Evolutionary conservation across 495 filamentous ascomycete species (phyloP), one percentile per base, ranked within the genome.

Genomic region (Corynascus novoguineensis): DNA sequence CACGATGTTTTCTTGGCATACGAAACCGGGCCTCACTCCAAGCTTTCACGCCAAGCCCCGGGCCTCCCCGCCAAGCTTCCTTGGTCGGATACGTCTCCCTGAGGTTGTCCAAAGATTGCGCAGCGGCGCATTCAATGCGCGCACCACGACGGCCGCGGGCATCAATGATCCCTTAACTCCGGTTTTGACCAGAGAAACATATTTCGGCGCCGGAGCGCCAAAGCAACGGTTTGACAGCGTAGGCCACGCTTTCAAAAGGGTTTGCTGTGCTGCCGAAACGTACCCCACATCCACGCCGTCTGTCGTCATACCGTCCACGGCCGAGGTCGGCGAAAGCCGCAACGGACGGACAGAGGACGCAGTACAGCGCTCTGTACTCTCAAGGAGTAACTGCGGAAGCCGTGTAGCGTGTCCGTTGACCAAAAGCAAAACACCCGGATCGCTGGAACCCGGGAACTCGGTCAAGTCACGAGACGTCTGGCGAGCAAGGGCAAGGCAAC

Each of bases 61-160:
- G n/a, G n/a, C n/a, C n/a, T n/a, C n/a, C n/a, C n/a, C 19, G 44
- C 31, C 34, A 40, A 40, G 22, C 35, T 24, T 29, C 27, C n/a
- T n/a, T n/a, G n/a, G n/a, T n/a, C n/a, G n/a, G n/a, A n/a, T n/a
- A n/a, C n/a, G 2, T 24, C 24, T 25, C 21, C 37, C 44, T 32
- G 34, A 12, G 0, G 8, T 27, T 31, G 50, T 42, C 37, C 50
- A 58, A 9, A 52, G 17, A 37, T 3, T 62, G 50, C 61, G 61
- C 61, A 63, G 24, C 37, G 53, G 58, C 61, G 58, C 53, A 58
- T 58, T 57, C 25, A 40, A 35, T 59, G 58, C 53, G 58, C 53
- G 48, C 27, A 58, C 55, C 55, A 57, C 50, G 14, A 15, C 37
- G 14, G 32, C 34, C 15, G 2, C 5, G 9, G 4, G 7, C 5